Percentiles rank a stretch among this genome's conserved stretches.
Evolutionary conservation across 371 early-diverging fungal genomes (phyloP).

Genomic region (Mucor velutinosus): DNA sequence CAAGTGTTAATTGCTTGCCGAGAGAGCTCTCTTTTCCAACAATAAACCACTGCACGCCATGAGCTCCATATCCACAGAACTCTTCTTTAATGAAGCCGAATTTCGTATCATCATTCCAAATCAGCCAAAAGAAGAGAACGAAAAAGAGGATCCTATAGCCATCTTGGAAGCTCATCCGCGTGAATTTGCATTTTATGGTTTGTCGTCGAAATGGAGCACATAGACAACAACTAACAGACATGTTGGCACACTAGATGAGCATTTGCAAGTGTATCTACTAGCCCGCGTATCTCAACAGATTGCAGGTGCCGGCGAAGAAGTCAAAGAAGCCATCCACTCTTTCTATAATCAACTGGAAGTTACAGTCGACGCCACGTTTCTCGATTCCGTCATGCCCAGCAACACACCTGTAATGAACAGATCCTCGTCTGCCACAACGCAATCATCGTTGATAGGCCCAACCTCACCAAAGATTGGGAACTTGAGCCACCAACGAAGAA

Average conservation of each 20-base stretch:
- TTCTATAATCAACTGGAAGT: constrained; percentile 62
- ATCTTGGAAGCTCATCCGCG: constrained; percentile 33
- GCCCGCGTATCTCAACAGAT: constrained; percentile 32
- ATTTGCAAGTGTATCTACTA: constrained; percentile 39
- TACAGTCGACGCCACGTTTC: constrained; percentile 61
- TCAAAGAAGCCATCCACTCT: constrained; percentile 27
- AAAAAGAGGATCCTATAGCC: constrained; percentile 16
- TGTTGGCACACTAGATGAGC: constrained; percentile 34
- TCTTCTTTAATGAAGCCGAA: constrained; percentile 58
- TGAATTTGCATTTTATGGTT: constrained; percentile 48
- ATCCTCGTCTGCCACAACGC: constrained; percentile 26
- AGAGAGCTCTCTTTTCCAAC: neutral
- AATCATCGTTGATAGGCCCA: constrained; percentile 29
- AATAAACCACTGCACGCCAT: neutral
- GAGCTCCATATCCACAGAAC: constrained; percentile 32
- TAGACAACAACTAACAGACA: neutral
- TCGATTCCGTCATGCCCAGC: constrained; percentile 24
- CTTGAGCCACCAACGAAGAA: constrained; percentile 7
- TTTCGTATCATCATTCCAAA: constrained; percentile 73
- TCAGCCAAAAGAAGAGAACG: constrained; percentile 25
- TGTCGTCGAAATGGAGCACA: neutral
- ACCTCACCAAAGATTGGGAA: constrained; percentile 33
- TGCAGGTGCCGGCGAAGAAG: constrained; percentile 38
- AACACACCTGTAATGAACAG: constrained; percentile 13
- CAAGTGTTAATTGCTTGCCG: neutral